Evolutionary conservation across 164 flowering plant species (phyloP), one percentile per base, ranked within the genome.

Genomic region (Annona cherimola): DNA sequence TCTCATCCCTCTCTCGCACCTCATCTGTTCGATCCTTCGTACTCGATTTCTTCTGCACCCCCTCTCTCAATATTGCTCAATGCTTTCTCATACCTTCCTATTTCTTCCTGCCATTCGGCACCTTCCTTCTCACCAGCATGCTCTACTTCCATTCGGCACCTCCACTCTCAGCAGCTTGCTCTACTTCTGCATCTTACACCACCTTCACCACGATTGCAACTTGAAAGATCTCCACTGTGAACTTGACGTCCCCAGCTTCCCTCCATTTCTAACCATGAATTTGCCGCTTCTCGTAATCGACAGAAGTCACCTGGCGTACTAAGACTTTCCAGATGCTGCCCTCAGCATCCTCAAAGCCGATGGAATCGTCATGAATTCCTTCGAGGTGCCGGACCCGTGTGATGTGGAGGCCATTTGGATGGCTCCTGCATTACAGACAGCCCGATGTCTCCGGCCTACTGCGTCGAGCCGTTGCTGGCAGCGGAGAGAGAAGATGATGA

Each of bases 231-330:
- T 81, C 57, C 3, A 62, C n/a, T n/a, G n/a, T n/a, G n/a, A n/a
- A n/a, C 35, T 78, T 19, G 61, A 79, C 41, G 26, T 87, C 67
- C 90, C 90, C 0, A 86, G 89, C 1, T 7, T 80, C n/a, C 86
- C 89, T 0, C 78, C 83, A 0, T 19, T 87, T 0, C 82, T 71
- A 0, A 26, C 84, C 0, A 43, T 73, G 0, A 72, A 81, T 63
- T 54, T 82, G 85, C 67, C 85, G 0, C 63, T 42, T 18, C 82
- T 81, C 0, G 0, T 81, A 16, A 78, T 72, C 0, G 83, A 80
- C 5, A 78, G 86, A 3, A 8, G 72, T 1, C 68, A 69, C 20
- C 5, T 50, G 39, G 82, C 59, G 0, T 85, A 86, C 26, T 5
- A 70, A 5, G 18, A 16, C 18, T 75, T 78, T 18, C 19, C 84